A percentile compares a stretch with the other conserved stretches of the same genome.
These are phyloP conservation scores for Hypoxylon rickii DNA, from an alignment of 495 filamentous ascomycete species.

Conservation along the genomic window DNA sequence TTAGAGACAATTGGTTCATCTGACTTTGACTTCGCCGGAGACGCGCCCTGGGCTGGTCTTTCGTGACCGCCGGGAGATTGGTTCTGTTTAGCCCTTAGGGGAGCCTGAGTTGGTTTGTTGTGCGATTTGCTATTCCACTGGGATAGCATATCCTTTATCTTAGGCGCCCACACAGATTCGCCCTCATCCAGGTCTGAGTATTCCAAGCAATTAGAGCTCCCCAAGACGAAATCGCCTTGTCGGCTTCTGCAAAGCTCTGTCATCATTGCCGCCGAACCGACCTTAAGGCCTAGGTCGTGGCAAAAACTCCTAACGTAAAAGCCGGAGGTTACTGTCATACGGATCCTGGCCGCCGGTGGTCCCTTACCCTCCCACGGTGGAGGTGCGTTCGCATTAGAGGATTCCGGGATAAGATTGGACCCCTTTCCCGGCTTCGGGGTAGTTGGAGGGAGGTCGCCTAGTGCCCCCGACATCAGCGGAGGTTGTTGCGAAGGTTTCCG, in stretches of 20 bases:
- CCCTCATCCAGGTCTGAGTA: slow-evolving; percentile 78
- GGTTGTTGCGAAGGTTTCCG: slow-evolving; percentile 32
- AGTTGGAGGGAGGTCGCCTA: slow-evolving; percentile 41
- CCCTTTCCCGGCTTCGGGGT: slow-evolving; percentile 42
- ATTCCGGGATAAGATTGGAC: slow-evolving; percentile 41
- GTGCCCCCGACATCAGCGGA: slow-evolving; percentile 59
- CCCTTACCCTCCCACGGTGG: slow-evolving; percentile 53
- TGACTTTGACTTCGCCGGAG: neutral
- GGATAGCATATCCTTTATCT: slow-evolving; percentile 67
- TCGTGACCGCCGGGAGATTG: neutral
- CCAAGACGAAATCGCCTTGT: slow-evolving; percentile 78
- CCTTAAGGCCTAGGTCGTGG: slow-evolving; percentile 85
- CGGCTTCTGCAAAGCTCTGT: slow-evolving; percentile 77
- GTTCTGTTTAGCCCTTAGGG: slow-evolving; percentile 21
- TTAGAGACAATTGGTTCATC: neutral
- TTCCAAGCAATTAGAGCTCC: slow-evolving; percentile 70
- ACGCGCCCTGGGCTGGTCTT: neutral
- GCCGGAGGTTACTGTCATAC: slow-evolving; percentile 91
- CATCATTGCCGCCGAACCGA: slow-evolving; percentile 86
- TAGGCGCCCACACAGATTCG: slow-evolving; percentile 81
- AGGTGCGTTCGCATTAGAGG: slow-evolving; percentile 40
- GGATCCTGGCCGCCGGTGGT: slow-evolving; percentile 76
- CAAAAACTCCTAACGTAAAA: slow-evolving; percentile 96
- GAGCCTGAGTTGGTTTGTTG: slow-evolving; percentile 7
- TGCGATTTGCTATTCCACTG: slow-evolving; percentile 52